Evolutionary conservation across 148 eudicot species (phyloP).

Genomic region (Agrostemma githago): DNA sequence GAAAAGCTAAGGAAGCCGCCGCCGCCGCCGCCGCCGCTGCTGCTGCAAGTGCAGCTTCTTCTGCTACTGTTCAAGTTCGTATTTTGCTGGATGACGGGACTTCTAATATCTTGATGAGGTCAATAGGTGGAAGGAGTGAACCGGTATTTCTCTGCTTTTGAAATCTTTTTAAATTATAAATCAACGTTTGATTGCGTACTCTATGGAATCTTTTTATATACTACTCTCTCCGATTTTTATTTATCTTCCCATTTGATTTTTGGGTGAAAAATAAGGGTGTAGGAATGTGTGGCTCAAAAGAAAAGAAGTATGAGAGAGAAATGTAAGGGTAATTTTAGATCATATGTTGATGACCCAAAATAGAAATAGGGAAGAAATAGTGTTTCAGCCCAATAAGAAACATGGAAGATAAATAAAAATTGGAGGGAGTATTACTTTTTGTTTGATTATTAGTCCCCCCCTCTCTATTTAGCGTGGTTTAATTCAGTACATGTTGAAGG

Average conservation of each 20-base stretch:
- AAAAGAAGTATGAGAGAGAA: too few relatives aligned
- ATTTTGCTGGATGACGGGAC: slow-evolving; percentile 96
- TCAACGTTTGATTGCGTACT: background rate
- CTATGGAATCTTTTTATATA: background rate
- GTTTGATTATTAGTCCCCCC: background rate
- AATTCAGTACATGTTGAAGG: background rate
- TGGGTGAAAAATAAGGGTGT: too few relatives aligned
- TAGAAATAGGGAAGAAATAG: too few relatives aligned
- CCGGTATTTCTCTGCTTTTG: slow-evolving; percentile 44
- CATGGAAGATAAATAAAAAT: too few relatives aligned
- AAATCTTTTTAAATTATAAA: background rate
- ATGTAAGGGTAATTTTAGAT: too few relatives aligned
- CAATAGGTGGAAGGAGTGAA: slow-evolving; percentile 76
- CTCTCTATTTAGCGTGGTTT: background rate
- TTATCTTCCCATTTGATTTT: too few relatives aligned
- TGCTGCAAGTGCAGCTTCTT: slow-evolving; percentile 85
- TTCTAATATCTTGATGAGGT: slow-evolving; percentile 88
- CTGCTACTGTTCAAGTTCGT: slow-evolving; percentile 91
- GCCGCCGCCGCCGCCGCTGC: slow-evolving; percentile 95
- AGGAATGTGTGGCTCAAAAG: too few relatives aligned
- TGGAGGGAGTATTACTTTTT: background rate
- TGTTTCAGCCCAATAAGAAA: too few relatives aligned
- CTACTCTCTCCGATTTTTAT: too few relatives aligned
- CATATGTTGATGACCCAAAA: too few relatives aligned
- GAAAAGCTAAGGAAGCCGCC: slow-evolving; percentile 98